A percentile compares a stretch with the other conserved stretches of the same genome.
Evolutionary conservation across 2,329 filamentous ascomycete genomes (phyloP).

Genomic region (Aspergillus calidoustus): DNA sequence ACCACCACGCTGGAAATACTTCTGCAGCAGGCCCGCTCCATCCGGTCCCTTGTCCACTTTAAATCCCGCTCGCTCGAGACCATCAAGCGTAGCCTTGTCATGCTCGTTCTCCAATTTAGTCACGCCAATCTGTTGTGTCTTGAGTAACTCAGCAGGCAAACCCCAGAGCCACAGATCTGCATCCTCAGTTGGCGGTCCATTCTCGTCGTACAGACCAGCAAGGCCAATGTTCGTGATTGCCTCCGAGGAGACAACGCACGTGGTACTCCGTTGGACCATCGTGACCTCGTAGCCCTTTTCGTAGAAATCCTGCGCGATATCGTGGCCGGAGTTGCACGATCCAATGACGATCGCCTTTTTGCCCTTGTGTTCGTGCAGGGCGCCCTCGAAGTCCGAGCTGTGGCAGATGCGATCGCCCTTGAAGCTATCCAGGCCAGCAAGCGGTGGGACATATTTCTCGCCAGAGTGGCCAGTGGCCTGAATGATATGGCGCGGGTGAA

Average conservation of each 20-base stretch:
- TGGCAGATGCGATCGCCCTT: constrained; percentile 64
- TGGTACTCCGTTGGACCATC: constrained; percentile 70
- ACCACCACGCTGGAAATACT: constrained; percentile 69
- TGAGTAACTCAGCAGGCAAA: constrained; percentile 63
- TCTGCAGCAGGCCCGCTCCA: constrained; percentile 61
- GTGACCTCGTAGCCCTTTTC: constrained; percentile 71
- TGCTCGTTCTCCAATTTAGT: constrained; percentile 44
- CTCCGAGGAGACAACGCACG: constrained; percentile 65
- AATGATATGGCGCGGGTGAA: constrained; percentile 67
- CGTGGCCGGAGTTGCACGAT: constrained; percentile 70
- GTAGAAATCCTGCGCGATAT: constrained; percentile 70
- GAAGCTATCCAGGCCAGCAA: constrained; percentile 58
- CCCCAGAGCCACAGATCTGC: constrained; percentile 66
- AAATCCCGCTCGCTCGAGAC: constrained; percentile 63
- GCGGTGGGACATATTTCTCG: constrained; percentile 59
- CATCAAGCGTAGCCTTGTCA: constrained; percentile 43
- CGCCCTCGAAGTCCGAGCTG: constrained; percentile 64
- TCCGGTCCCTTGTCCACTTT: constrained; percentile 62
- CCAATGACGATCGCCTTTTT: constrained; percentile 70
- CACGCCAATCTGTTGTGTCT: constrained; percentile 58
- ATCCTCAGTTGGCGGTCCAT: constrained; percentile 64
- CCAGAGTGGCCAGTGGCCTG: constrained; percentile 72
- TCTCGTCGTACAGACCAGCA: constrained; percentile 54
- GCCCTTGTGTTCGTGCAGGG: constrained; percentile 49
- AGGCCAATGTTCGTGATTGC: constrained; percentile 59